Conservation (phyloP, 1,139 yeast genomes). For the Yamadazyma sp. region DNA sequence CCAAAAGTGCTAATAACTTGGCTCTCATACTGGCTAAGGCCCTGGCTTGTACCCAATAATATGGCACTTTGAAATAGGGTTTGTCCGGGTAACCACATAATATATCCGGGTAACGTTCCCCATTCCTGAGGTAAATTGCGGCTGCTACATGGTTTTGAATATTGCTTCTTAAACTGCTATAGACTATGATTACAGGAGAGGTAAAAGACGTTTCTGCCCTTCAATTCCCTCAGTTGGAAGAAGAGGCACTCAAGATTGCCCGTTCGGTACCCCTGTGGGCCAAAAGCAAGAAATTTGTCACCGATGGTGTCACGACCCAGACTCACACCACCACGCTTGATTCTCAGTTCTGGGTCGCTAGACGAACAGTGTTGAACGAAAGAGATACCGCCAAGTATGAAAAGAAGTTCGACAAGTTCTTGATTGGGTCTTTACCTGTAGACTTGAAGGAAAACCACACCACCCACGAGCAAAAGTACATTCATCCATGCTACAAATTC, state of each 20-base stretch:
- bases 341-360: conserved; percentile 15
- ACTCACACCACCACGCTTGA: conserved; percentile 7
- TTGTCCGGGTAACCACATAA: too few species aligned
- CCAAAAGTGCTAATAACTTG: too few species aligned
- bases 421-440: conserved; percentile 16
- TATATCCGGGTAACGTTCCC: neutral
- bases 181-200: conserved; percentile 4
- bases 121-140: too few species aligned
- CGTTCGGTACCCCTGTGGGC: conserved; percentile 14
- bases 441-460: conserved; percentile 28
- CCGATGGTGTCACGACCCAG: conserved; percentile 7
- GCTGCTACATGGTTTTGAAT: too few species aligned
- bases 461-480: conserved; percentile 33
- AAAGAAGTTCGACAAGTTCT: conserved; percentile 13
- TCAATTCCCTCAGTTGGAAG: conserved; percentile 4
- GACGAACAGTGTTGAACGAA: conserved; percentile 10
- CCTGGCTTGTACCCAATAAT: too few species aligned
- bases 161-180: too few species aligned
- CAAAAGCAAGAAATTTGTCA: conserved; percentile 11
- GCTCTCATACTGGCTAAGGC: too few species aligned
- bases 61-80: too few species aligned
- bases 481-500: conserved; percentile 29
- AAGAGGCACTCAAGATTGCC: conserved; percentile 3
- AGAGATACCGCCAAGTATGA: conserved; percentile 7
- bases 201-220: conserved; percentile 9